Percentiles rank a stretch among this genome's conserved stretches.
Evolutionary conservation across 192 early-diverging fungal genomes (phyloP).

Genomic region (Linnemannia schmuckeri): DNA sequence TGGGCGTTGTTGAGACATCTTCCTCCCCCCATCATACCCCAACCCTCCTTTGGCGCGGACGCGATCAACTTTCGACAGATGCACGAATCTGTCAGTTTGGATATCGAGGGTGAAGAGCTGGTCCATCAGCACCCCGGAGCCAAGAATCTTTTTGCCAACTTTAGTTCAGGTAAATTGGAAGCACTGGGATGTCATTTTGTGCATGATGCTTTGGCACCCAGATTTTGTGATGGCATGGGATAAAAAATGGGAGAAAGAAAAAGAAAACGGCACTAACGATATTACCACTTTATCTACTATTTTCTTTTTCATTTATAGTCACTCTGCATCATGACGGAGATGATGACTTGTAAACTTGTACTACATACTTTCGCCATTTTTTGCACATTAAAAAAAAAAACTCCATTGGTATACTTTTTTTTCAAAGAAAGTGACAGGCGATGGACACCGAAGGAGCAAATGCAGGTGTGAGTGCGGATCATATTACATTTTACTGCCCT

Average conservation of each 20-base stretch:
- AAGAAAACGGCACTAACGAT: background rate
- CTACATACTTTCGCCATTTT: background rate
- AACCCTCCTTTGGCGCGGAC: conserved; percentile 69
- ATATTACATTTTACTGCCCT: background rate
- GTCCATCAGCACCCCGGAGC: conserved; percentile 51
- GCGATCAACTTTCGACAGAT: conserved; percentile 79
- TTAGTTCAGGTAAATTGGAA: conserved; percentile 64
- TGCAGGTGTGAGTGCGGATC: too few relatives aligned
- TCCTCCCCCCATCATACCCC: conserved; percentile 89
- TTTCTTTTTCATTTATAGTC: conserved; percentile 43
- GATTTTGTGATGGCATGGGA: background rate
- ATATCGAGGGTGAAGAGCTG: conserved; percentile 73
- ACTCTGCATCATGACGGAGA: conserved; percentile 72
- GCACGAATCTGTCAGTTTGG: conserved; percentile 75
- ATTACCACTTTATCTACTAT: background rate
- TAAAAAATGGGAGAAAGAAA: background rate
- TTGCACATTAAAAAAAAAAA: conserved; percentile 10
- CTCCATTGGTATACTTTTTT: background rate
- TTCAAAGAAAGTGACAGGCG: too few relatives aligned
- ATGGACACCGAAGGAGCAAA: too few relatives aligned
- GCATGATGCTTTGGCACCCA: background rate
- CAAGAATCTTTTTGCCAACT: conserved; percentile 74
- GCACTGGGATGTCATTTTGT: background rate
- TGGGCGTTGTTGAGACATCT: conserved; percentile 94
- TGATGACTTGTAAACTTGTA: conserved; percentile 54